Conservation (phyloP, 164 flowering plant species). For the Buxus sempervirens region DNA sequence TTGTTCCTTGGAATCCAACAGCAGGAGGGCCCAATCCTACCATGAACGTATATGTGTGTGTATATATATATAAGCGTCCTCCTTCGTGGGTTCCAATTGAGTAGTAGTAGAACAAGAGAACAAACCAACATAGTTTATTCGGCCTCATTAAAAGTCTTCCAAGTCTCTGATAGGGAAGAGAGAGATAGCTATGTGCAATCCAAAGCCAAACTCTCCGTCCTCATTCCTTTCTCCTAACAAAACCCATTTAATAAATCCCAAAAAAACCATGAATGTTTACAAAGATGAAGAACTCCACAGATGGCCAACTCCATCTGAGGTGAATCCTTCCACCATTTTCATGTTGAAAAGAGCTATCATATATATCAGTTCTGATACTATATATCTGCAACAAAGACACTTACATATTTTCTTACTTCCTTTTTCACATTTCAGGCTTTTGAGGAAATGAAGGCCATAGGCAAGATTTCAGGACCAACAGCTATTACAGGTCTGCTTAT, state of each 20-base stretch:
- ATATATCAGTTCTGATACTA: too few relatives aligned
- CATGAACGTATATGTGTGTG: too few relatives aligned
- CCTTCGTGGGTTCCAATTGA: conserved; percentile 7
- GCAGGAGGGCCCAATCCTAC: conserved; percentile 19
- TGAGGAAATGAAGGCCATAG: conserved; percentile 77
- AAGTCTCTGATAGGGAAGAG: background rate
- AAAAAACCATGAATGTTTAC: conserved; percentile 32
- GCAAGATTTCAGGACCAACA: conserved; percentile 82
- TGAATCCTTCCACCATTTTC: conserved; percentile 17
- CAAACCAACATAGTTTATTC: conserved; percentile 5
- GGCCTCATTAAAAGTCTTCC: conserved; percentile 10
- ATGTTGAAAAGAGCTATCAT: background rate
- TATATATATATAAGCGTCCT: conserved; percentile 37
- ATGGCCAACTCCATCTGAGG: conserved; percentile 90
- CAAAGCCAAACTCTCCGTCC: conserved; percentile 49
- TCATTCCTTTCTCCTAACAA: conserved; percentile 38
- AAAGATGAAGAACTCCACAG: conserved; percentile 42
- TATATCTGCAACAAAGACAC: background rate
- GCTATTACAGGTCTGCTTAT: conserved; percentile 64
- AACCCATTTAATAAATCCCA: conserved; percentile 32
- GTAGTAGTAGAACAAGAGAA: conserved; percentile 1
- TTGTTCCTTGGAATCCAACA: conserved; percentile 13
- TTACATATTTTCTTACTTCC: conserved; percentile 1
- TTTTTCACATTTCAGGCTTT: conserved; percentile 41
- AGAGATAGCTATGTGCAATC: conserved; percentile 48